Conservation (phyloP, 192 early-diverging fungal species). For the Umbelopsis sp. region DNA sequence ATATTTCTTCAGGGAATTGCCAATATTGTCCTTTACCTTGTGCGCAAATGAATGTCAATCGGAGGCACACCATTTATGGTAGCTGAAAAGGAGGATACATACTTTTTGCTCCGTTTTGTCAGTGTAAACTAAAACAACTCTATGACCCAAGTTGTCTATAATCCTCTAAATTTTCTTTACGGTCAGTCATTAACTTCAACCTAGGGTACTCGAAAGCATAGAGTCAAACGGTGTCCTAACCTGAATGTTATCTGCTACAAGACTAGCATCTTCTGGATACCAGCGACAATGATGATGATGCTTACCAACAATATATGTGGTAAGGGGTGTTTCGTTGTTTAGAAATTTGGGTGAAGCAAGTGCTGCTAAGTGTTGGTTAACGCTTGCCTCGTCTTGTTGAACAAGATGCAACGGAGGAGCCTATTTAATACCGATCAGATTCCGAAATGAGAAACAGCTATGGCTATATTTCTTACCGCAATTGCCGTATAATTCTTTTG, state of each 20-base stretch:
- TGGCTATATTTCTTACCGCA: not conserved
- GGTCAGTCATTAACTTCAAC: not conserved
- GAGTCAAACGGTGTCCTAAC: not conserved
- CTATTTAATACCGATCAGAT: not conserved
- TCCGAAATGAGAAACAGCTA: not conserved
- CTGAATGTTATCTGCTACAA: slow-evolving; percentile 28
- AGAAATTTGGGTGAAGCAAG: not conserved
- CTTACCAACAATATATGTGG: slow-evolving; percentile 30
- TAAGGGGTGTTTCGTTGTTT: not conserved
- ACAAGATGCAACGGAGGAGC: slow-evolving; percentile 5
- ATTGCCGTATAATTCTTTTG: slow-evolving; percentile 33
- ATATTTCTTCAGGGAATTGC: not conserved
- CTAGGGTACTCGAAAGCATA: not conserved
- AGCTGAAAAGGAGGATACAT: not conserved
- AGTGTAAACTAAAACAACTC: slow-evolving; percentile 31
- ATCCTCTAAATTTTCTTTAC: slow-evolving; percentile 27
- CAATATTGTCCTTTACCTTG: slow-evolving; percentile 22
- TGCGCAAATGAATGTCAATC: not conserved
- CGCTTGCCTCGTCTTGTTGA: not conserved
- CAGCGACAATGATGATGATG: slow-evolving; percentile 31
- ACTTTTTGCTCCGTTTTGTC: slow-evolving; percentile 33
- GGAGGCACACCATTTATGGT: not conserved
- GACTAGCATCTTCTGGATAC: slow-evolving; percentile 36
- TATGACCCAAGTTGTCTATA: slow-evolving; percentile 17
- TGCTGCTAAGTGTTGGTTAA: not conserved